A percentile compares a stretch with the other conserved stretches of the same genome.
phyloP scores from a whole-genome alignment of 148 eudicot species.

The Oxyria digyna region DNA sequence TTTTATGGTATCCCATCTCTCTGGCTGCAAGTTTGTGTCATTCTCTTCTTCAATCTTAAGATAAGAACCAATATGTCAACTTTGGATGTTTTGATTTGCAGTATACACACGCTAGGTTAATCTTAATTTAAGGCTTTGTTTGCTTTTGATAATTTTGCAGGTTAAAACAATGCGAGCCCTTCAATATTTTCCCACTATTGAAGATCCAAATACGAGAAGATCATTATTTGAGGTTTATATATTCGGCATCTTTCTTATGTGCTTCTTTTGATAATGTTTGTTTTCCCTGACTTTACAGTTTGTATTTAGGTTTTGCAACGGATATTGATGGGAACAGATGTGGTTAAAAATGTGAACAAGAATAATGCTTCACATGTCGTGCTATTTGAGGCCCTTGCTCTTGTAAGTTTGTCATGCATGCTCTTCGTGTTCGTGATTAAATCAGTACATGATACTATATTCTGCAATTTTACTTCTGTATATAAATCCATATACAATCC shows the following conservation, averaged over 20 bases:
- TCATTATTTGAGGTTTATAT: constrained; percentile 81
- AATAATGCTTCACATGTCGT: constrained; percentile 99
- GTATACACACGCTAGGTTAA: neutral
- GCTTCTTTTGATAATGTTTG: neutral
- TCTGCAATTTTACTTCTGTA: neutral
- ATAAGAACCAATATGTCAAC: neutral
- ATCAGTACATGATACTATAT: neutral
- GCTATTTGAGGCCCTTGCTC: constrained; percentile 98
- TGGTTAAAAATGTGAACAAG: constrained; percentile 97
- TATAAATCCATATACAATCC: too few relatives aligned
- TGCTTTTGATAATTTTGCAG: constrained; percentile 26
- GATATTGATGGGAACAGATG: constrained; percentile 97
- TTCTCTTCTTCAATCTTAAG: neutral
- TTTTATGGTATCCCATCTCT: constrained; percentile 99
- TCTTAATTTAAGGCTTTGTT: neutral
- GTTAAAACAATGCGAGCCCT: constrained; percentile 95
- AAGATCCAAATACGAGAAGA: constrained; percentile 91
- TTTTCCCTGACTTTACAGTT: constrained; percentile 10
- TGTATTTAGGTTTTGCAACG: constrained; percentile 75
- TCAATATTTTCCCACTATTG: constrained; percentile 89
- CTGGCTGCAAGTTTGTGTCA: constrained; percentile 86
- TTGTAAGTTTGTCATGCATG: constrained; percentile 45
- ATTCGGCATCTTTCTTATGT: neutral
- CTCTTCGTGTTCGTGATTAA: neutral
- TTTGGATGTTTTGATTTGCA: constrained; percentile 4